Base-by-base conservation (phyloP, 2,329 filamentous ascomycete species). In the Aureobasidium uvarum region DNA sequence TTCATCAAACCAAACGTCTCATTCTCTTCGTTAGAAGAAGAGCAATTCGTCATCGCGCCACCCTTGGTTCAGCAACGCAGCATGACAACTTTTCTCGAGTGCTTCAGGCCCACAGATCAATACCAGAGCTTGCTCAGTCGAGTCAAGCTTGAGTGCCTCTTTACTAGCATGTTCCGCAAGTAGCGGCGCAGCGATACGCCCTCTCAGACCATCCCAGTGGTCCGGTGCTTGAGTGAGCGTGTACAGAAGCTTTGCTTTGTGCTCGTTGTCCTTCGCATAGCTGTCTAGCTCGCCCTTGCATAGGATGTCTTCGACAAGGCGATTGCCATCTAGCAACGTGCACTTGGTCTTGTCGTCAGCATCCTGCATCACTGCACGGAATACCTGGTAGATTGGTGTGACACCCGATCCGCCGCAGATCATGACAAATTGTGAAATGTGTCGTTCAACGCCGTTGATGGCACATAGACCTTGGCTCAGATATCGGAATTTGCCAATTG, bases 361-460 rank as follows among this genome's bases (percentile, higher is more conserved):
- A 68, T 94, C 86, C 52, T 83, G 81, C 75, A 92, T 83, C 0
- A 96, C 85, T 0, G 90, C 89, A 7, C 90, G 82, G 62, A 96
- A 80, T 3, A 96, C 90, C 72, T 95, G 90, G 74, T 88, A 95
- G 68, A 96, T 90, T 0, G 93, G 93, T n/a, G 93, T 96, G 72
- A 97, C 89, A 0, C 93, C 93, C n/a, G 86, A 91, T 6, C 93
- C 93, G 16, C 85, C 93, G 71, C 91, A 95, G 38, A 96, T 87
- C 92, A 96, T 96, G 73, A 90, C 81, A 75, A 96, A 91, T 14
- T 83, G 84, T 62, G 83, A 84, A 1, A 96, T 84, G 0, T 71
- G 76, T 11, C 87, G 80, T 66, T 80, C 74, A 23, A 79, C 81
- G 0, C 84, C 84, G 38, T 84, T 84, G 48, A 96, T 77, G 0